Percentiles rank a stretch among this genome's conserved stretches.
phyloP scores from a whole-genome alignment of 345 rosid species.

The Eutrema yunnanense region DNA sequence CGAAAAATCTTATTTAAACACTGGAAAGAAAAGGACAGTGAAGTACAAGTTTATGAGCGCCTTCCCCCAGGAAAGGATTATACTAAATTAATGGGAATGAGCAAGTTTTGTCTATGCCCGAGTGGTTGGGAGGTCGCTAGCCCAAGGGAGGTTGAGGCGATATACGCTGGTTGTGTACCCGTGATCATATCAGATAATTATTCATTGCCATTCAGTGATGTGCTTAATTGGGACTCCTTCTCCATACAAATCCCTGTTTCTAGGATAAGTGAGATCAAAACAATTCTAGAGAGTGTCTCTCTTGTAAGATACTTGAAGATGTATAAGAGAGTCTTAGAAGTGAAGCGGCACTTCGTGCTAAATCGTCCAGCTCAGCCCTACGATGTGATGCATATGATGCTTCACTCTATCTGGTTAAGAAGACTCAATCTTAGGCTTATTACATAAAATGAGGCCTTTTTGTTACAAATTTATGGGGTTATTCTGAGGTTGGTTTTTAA shows the following conservation, averaged over 20 bases:
- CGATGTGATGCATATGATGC: conserved; percentile 56
- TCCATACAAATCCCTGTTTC: conserved; percentile 39
- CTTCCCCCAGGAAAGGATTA: conserved; percentile 39
- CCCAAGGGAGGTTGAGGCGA: conserved; percentile 55
- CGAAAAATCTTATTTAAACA: conserved; percentile 35
- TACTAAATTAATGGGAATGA: conserved; percentile 33
- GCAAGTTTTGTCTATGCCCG: conserved; percentile 55
- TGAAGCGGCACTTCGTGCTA: conserved; percentile 45
- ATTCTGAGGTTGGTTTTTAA: too few species aligned
- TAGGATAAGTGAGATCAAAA: conserved; percentile 43
- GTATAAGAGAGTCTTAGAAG: conserved; percentile 38
- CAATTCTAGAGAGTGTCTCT: conserved; percentile 39
- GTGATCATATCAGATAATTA: conserved; percentile 53
- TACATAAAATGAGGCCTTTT: not conserved
- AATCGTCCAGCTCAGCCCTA: conserved; percentile 54
- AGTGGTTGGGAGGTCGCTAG: conserved; percentile 47
- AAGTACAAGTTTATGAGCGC: conserved; percentile 45
- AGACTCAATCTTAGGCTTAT: conserved; percentile 47
- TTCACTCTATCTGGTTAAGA: conserved; percentile 66
- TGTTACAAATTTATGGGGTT: not conserved
- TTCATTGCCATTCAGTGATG: conserved; percentile 52
- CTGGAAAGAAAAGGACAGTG: conserved; percentile 41
- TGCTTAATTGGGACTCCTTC: conserved; percentile 56
- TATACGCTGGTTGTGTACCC: conserved; percentile 59
- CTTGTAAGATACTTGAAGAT: conserved; percentile 35